Evolutionary conservation across 306 rosid genomes (phyloP).

Genomic region (Cucurbita moschata): DNA sequence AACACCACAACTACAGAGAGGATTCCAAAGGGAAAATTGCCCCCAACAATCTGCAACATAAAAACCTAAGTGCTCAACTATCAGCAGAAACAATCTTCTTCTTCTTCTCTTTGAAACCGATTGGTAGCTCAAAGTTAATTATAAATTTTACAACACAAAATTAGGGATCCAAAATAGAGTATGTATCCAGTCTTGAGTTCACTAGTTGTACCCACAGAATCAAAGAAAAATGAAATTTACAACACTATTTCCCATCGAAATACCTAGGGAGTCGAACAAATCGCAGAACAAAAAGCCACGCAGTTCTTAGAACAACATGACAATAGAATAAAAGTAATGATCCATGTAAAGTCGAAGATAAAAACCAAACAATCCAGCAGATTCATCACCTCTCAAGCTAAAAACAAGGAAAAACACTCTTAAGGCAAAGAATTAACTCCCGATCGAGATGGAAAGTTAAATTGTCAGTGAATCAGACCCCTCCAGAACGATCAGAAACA

Average conservation of each 20-base stretch:
- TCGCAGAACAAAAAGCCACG: neutral
- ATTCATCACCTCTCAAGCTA: neutral
- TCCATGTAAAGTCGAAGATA: constrained; percentile 10
- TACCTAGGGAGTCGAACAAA: neutral
- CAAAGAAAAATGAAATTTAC: neutral
- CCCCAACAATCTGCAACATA: constrained; percentile 25
- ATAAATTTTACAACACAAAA: neutral
- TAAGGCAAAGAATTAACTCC: neutral
- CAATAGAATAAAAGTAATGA: constrained; percentile 1
- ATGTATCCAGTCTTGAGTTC: neutral
- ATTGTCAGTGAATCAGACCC: neutral
- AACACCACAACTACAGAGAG: constrained; percentile 18
- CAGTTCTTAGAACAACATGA: constrained; percentile 1
- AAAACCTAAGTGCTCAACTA: neutral
- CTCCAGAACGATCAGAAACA: constrained; percentile 5
- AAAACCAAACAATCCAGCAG: neutral
- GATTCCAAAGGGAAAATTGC: constrained; percentile 9
- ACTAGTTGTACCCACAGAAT: neutral
- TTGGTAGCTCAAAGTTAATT: neutral
- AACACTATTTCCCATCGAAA: neutral
- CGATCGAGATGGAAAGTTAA: neutral
- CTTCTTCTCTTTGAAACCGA: neutral
- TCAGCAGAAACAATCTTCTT: neutral
- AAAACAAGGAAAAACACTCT: neutral
- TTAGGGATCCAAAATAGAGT: neutral